Percentiles rank a stretch among this genome's conserved stretches.
These are phyloP conservation scores for Cronartium quercuum DNA, from an alignment of 1,284 basidiomycete species.

Conservation along the genomic window DNA sequence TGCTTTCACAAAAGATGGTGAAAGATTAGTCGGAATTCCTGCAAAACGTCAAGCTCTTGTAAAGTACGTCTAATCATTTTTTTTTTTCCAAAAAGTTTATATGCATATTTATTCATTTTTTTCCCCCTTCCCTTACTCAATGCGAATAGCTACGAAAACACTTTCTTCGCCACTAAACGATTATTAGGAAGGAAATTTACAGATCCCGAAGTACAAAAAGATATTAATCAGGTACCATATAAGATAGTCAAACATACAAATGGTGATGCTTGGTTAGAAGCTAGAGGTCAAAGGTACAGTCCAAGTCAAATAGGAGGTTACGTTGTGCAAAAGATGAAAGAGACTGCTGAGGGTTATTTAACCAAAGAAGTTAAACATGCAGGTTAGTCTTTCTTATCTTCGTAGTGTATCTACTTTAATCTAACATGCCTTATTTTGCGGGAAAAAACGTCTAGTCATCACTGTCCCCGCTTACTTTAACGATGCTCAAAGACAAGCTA, in stretches of 20 bases:
- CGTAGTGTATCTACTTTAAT: too few relatives aligned
- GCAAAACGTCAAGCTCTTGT: conserved; percentile 97
- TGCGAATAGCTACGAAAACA: conserved; percentile 42
- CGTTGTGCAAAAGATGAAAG: conserved; percentile 87
- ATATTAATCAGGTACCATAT: conserved; percentile 64
- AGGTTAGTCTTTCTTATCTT: conserved; percentile 49
- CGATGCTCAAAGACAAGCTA: conserved; percentile 96
- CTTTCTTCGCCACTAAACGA: conserved; percentile 75
- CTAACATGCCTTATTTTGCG: neutral
- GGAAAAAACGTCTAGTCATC: conserved; percentile 56
- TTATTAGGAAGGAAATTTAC: conserved; percentile 89
- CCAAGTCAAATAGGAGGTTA: conserved; percentile 66
- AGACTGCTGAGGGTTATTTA: conserved; percentile 85
- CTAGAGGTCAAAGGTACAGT: conserved; percentile 57
- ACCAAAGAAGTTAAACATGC: conserved; percentile 86
- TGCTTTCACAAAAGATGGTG: conserved; percentile 84
- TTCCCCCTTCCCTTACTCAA: neutral
- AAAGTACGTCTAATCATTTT: conserved; percentile 59
- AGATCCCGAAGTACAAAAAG: conserved; percentile 87
- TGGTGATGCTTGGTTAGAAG: conserved; percentile 69
- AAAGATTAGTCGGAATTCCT: conserved; percentile 87
- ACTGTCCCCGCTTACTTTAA: conserved; percentile 99
- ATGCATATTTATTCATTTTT: conserved; percentile 62
- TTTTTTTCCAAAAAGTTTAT: conserved; percentile 49
- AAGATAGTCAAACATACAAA: conserved; percentile 66